Evolutionary conservation across 1,284 basidiomycete species (phyloP).

Genomic region (Pascua guehoae): DNA sequence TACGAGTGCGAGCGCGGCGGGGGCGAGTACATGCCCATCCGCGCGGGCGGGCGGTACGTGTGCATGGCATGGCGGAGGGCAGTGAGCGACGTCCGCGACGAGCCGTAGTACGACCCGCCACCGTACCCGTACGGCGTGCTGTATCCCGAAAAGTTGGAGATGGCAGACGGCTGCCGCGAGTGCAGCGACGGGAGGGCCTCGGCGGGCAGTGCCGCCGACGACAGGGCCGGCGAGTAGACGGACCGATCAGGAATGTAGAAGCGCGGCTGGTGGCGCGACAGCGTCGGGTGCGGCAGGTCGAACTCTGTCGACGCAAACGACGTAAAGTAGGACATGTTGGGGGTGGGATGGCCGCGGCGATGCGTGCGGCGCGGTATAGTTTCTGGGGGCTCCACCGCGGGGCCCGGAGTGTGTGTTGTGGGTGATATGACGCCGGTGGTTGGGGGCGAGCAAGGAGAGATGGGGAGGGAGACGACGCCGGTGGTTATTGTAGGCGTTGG

Average conservation of each 20-base stretch:
- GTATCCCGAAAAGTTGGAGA: constrained; percentile 8
- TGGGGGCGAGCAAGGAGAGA: too few relatives aligned
- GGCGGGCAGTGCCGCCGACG: constrained; percentile 4
- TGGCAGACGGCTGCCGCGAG: constrained; percentile 14
- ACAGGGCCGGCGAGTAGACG: constrained; percentile 10
- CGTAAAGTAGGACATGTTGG: constrained; percentile 17
- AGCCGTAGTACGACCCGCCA: constrained; percentile 10
- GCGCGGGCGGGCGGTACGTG: constrained; percentile 13
- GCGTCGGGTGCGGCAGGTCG: constrained; percentile 20
- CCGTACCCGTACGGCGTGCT: constrained; percentile 14
- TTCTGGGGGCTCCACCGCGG: not conserved
- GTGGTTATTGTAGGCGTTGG: too few relatives aligned
- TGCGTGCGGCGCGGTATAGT: not conserved
- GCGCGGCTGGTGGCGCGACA: constrained; percentile 21
- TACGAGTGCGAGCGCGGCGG: too few relatives aligned
- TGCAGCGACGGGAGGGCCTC: constrained; percentile 12
- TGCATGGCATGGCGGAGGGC: constrained; percentile 22
- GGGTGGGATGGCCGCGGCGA: not conserved
- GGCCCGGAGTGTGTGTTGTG: not conserved
- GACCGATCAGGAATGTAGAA: constrained; percentile 24
- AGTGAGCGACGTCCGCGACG: constrained; percentile 15
- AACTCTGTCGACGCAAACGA: constrained; percentile 13
- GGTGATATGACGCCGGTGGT: not conserved
- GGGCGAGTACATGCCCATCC: not conserved
- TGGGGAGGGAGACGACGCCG: too few relatives aligned